Conservation (phyloP, 768 basidiomycete genomes). For the Suillus ampliporus region DNA sequence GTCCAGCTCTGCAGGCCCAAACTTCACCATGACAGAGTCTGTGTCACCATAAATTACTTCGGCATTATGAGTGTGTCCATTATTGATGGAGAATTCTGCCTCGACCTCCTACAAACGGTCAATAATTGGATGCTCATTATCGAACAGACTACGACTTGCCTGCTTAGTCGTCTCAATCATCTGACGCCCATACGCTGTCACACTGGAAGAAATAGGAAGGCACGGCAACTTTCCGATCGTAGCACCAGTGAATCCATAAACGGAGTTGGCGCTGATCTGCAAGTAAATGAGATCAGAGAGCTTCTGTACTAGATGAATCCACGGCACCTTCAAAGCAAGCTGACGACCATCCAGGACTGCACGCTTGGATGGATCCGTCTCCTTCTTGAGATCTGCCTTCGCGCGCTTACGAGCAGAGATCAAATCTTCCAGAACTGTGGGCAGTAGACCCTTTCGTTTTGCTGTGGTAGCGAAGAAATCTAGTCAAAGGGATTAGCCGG, state of each 20-base stretch:
- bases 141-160: conserved; percentile 42
- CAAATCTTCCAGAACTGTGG: conserved; percentile 91
- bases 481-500: conserved; percentile 36
- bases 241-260: conserved; percentile 98
- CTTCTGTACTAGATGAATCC: not conserved
- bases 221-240: conserved; percentile 97
- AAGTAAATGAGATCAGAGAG: conserved; percentile 5
- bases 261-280: conserved; percentile 97
- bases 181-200: conserved; percentile 95
- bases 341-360: conserved; percentile 98
- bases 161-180: conserved; percentile 99
- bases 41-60: conserved; percentile 99
- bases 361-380: conserved; percentile 95
- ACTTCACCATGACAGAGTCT: conserved; percentile 98
- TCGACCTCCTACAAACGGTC: conserved; percentile 74
- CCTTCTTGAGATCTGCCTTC: conserved; percentile 94
- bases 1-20: conserved; percentile 86
- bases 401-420: conserved; percentile 93
- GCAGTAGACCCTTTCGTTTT: conserved; percentile 86
- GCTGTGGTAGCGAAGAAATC: conserved; percentile 83
- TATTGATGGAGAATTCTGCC: conserved; percentile 80
- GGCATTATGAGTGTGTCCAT: conserved; percentile 86
- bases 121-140: conserved; percentile 7
- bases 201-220: conserved; percentile 92
- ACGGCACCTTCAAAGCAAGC: conserved; percentile 85